A percentile compares a stretch with the other conserved stretches of the same genome.
phyloP scores from a whole-genome alignment of 192 early-diverging fungal genomes.

The Backusella australiensis region DNA sequence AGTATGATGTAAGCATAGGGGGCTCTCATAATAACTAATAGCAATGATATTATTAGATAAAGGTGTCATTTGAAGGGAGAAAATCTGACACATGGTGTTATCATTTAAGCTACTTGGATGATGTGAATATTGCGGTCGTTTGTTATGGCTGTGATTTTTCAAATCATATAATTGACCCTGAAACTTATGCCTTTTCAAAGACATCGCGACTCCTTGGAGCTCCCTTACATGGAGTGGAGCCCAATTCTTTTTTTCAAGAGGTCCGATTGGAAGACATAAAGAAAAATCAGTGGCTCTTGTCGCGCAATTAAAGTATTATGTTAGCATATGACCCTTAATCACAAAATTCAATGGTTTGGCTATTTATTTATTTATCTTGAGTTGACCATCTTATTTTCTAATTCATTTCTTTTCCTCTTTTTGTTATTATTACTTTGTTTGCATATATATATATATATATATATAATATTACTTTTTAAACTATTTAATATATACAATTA shows the following conservation, averaged over 20 bases:
- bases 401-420: neutral
- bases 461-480: neutral
- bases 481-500: neutral
- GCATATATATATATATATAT: neutral
- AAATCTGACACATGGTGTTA: conserved; percentile 9
- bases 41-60: neutral
- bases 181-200: neutral
- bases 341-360: neutral
- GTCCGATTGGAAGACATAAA: conserved; percentile 1
- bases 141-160: conserved; percentile 11
- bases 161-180: neutral
- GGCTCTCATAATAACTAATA: neutral
- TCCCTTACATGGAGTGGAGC: neutral
- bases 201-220: conserved; percentile 7
- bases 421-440: neutral
- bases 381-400: neutral
- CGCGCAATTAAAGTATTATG: conserved; percentile 5
- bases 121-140: conserved; percentile 6
- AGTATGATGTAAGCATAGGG: neutral
- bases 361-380: neutral
- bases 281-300: conserved; percentile 7
- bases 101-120: conserved; percentile 18
- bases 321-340: neutral
- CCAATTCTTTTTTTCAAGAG: conserved; percentile 5
- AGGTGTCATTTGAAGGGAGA: neutral